phyloP scores from a whole-genome alignment of 2,329 filamentous ascomycete species.

The Emmonsiellopsis sp. region DNA sequence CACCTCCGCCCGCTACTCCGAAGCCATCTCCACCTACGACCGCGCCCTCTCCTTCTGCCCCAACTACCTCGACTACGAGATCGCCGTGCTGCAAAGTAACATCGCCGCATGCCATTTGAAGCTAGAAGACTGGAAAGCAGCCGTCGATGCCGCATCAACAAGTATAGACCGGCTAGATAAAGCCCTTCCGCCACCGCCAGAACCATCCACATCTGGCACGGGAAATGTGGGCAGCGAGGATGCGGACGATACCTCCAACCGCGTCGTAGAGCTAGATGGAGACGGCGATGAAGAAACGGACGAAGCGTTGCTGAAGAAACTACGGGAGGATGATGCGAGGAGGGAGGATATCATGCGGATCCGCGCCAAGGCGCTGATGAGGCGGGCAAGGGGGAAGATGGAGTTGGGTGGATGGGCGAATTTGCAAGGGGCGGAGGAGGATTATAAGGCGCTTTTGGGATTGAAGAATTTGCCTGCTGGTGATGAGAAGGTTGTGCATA shows the following conservation, averaged over 20 bases:
- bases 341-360: constrained; percentile 64
- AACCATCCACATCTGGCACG: constrained; percentile 16
- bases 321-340: constrained; percentile 38
- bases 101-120: constrained; percentile 84
- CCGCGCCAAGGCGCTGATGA: constrained; percentile 71
- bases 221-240: constrained; percentile 15
- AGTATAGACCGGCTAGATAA: constrained; percentile 65
- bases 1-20: constrained; percentile 58
- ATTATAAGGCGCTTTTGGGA: constrained; percentile 63
- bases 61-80: constrained; percentile 76
- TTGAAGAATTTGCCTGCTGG: constrained; percentile 51
- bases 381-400: constrained; percentile 63
- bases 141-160: constrained; percentile 62
- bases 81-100: constrained; percentile 81
- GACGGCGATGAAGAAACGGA: constrained; percentile 31
- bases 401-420: constrained; percentile 70
- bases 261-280: constrained; percentile 41
- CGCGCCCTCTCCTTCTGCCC: constrained; percentile 71
- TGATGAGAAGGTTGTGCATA: constrained; percentile 60
- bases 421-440: constrained; percentile 67
- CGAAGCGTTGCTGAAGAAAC: constrained; percentile 33
- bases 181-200: constrained; percentile 39
- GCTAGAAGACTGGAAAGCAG: constrained; percentile 74
- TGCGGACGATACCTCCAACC: constrained; percentile 17
- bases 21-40: constrained; percentile 75